Evolutionary conservation across 169 alveolate species (phyloP).

Genomic region (Prorocentrum cordatum): DNA sequence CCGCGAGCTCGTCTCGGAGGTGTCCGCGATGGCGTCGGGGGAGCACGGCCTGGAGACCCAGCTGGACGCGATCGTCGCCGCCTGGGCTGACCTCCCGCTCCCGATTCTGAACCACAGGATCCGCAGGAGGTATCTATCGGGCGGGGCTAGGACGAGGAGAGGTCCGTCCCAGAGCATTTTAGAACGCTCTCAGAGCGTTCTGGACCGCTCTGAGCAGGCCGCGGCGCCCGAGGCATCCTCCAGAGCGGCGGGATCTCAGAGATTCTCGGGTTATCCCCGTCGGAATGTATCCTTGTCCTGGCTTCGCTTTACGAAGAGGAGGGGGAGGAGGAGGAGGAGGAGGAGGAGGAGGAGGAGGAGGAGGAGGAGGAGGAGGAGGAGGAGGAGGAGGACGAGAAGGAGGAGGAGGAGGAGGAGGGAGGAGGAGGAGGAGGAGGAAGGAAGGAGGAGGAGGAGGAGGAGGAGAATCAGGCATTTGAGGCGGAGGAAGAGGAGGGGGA

Average conservation of each 20-base stretch:
- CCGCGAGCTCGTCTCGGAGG: conserved; percentile 80
- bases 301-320: too few species aligned
- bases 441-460: too few species aligned
- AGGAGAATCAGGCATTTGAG: too few species aligned
- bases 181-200: background rate
- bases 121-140: background rate
- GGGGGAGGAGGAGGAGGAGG: too few species aligned
- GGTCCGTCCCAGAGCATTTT: background rate
- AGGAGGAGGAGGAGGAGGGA: too few species aligned
- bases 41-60: conserved; percentile 83
- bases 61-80: conserved; percentile 73
- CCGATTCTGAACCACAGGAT: conserved; percentile 82
- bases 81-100: conserved; percentile 80
- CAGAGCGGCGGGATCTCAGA: background rate
- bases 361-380: too few species aligned
- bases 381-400: too few species aligned
- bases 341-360: too few species aligned
- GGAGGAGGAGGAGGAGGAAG: too few species aligned
- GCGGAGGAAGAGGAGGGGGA: too few species aligned
- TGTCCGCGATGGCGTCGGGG: conserved; percentile 85
- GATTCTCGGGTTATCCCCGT: too few species aligned
- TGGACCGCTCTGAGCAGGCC: background rate
- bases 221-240: background rate
- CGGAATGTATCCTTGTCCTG: too few species aligned
- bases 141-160: background rate